Percentiles rank a stretch among this genome's conserved stretches.
These are phyloP conservation scores for Adansonia gregorii DNA, from an alignment of 441 rosid species.

Conservation along the genomic window DNA sequence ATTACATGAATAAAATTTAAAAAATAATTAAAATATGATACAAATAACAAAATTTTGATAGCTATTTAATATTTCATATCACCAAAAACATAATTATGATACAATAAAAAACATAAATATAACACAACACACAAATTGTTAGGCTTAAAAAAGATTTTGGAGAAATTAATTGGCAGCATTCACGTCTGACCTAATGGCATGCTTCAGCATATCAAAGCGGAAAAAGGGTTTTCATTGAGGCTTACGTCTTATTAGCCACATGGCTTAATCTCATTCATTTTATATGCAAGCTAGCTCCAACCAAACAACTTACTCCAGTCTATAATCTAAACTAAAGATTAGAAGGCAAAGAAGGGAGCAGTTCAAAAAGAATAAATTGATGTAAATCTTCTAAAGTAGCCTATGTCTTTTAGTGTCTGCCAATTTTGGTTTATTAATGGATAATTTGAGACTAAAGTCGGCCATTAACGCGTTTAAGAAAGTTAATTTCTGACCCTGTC, in stretches of 20 bases:
- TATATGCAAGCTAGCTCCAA: constrained; percentile 30
- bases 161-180: neutral
- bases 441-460: constrained; percentile 32
- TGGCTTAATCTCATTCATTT: constrained; percentile 28
- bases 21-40: too few relatives aligned
- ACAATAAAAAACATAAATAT: too few relatives aligned
- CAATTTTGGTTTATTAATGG: constrained; percentile 6
- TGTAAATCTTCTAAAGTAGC: constrained; percentile 31
- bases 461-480: constrained; percentile 34
- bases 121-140: too few relatives aligned
- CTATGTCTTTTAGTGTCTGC: constrained; percentile 31
- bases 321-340: neutral
- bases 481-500: constrained; percentile 27
- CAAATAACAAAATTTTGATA: too few relatives aligned
- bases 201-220: constrained; percentile 15
- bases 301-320: constrained; percentile 23
- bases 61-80: too few relatives aligned
- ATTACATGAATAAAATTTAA: too few relatives aligned
- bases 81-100: too few relatives aligned
- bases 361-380: constrained; percentile 40
- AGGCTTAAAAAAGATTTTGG: neutral
- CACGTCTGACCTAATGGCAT: constrained; percentile 22
- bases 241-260: constrained; percentile 21
- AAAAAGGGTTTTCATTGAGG: neutral
- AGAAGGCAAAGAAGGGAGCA: constrained; percentile 19